Evolutionary conservation across 305 asterid species (phyloP).

Genomic region (Plantago lanceolata): DNA sequence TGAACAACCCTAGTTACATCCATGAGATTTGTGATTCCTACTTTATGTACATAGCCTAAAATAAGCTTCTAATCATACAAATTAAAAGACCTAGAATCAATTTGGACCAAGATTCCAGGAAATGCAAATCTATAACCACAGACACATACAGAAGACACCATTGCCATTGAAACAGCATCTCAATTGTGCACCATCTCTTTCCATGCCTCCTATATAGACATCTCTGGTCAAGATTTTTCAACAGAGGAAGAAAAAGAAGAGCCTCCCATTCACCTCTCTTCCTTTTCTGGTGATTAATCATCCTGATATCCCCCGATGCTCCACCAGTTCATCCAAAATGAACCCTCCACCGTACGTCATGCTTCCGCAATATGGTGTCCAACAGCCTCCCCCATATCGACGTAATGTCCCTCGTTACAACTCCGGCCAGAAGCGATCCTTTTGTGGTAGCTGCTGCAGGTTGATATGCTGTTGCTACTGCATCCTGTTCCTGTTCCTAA

Average conservation of each 20-base stretch:
- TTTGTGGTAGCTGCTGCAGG: conserved; percentile 27
- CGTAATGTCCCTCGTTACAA: conserved; percentile 29
- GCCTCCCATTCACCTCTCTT: neutral
- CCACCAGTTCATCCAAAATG: conserved; percentile 20
- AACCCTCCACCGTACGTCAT: conserved; percentile 35
- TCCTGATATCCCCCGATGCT: neutral
- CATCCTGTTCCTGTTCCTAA: conserved; percentile 32
- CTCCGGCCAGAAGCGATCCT: conserved; percentile 25
- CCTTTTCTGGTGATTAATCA: neutral
- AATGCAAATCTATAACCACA: conserved; percentile 17
- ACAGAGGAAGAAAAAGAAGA: conserved; percentile 8
- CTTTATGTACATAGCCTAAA: no score
- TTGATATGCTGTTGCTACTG: conserved; percentile 50
- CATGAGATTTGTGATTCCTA: no score
- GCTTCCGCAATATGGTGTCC: conserved; percentile 21
- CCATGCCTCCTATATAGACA: no score
- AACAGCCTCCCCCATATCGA: conserved; percentile 27
- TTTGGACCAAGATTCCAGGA: neutral
- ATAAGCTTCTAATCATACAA: no score
- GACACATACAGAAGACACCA: conserved; percentile 18
- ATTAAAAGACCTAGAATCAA: neutral
- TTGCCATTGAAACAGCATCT: conserved; percentile 21
- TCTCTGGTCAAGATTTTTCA: neutral
- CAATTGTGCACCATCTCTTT: conserved; percentile 14
- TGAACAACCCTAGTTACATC: no score